Evolutionary conservation across 23 red algal species (phyloP).

Genomic region (Agarophyton chilense): DNA sequence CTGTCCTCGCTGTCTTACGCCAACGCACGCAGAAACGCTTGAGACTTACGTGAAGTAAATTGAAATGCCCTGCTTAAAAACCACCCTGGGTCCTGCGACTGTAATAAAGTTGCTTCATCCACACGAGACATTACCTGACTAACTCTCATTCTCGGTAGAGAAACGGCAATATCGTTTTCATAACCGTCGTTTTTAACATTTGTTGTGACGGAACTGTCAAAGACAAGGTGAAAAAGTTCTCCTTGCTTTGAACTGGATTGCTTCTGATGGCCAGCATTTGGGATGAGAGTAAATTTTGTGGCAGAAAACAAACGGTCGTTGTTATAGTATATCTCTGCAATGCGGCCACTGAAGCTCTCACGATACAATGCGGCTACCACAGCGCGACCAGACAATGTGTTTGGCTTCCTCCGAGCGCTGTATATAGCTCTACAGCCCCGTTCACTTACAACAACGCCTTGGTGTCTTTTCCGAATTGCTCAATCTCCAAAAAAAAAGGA

Average conservation of each 20-base stretch:
- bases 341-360: background rate
- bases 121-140: background rate
- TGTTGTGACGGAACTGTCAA: background rate
- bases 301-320: background rate
- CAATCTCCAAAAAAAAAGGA: slow-evolving; percentile 10
- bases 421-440: slow-evolving; percentile 3
- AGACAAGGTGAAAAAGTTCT: background rate
- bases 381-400: background rate
- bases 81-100: background rate
- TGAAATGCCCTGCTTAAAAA: background rate
- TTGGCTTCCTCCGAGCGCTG: background rate
- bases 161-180: background rate
- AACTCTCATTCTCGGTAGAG: background rate
- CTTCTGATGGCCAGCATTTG: background rate
- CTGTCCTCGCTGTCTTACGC: background rate
- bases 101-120: background rate
- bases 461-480: background rate
- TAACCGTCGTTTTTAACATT: background rate
- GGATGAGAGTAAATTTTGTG: background rate
- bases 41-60: slow-evolving; percentile 15
- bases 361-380: background rate
- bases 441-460: background rate
- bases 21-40: background rate
- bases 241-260: background rate
- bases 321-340: background rate